Evolutionary conservation across 441 rosid genomes (phyloP).

Genomic region (Metrosideros polymorpha): DNA sequence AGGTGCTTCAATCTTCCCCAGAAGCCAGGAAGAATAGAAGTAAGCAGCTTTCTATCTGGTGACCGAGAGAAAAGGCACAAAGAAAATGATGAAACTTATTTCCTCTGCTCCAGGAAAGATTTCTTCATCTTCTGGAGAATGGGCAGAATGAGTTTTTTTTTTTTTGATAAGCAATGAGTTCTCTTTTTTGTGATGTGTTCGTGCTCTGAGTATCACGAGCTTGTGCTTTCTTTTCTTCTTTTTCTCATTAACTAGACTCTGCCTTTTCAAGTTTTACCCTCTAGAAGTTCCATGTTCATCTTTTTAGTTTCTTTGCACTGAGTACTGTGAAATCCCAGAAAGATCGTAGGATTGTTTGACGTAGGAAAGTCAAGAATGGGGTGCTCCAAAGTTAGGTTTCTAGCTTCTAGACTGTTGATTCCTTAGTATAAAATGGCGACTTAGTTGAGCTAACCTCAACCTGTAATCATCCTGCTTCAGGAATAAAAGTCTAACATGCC

Average conservation of each 20-base stretch:
- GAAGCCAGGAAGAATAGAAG: neutral
- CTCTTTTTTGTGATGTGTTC: neutral
- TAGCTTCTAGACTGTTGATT: neutral
- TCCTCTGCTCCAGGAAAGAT: neutral
- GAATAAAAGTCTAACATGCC: neutral
- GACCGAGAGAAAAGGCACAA: neutral
- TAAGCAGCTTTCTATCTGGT: neutral
- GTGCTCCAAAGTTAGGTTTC: neutral
- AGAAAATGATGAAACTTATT: neutral
- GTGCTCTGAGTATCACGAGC: neutral
- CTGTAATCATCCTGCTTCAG: neutral
- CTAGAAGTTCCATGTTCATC: neutral
- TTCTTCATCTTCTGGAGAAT: neutral
- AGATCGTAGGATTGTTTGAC: neutral
- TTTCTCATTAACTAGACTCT: neutral
- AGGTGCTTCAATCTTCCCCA: neutral
- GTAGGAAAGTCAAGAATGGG: neutral
- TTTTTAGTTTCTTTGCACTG: neutral
- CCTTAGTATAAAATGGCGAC: neutral
- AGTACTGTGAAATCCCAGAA: neutral
- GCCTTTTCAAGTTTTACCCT: neutral
- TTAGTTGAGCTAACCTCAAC: neutral
- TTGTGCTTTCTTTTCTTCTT: neutral
- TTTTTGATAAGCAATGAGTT: neutral
- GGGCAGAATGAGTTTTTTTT: neutral